Percentiles rank a stretch among this genome's conserved stretches.
phyloP scores from a whole-genome alignment of 305 asterid genomes.

The Stenogyne calaminthoides region DNA sequence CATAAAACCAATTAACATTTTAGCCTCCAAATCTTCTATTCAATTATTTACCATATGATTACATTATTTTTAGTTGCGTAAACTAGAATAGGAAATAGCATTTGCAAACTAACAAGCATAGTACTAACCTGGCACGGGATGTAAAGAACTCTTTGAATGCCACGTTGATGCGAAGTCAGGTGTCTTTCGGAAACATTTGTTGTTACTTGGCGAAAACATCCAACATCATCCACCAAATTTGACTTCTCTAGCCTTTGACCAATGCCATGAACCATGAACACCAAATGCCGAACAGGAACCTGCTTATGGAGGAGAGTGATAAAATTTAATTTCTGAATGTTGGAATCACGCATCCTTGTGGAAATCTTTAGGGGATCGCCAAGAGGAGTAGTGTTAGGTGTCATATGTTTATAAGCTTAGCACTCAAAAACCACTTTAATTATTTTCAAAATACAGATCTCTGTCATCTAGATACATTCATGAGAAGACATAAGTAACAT shows the following conservation, averaged over 20 bases:
- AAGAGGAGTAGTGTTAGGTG: not conserved
- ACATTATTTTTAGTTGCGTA: not conserved
- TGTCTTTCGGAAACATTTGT: conserved; percentile 81
- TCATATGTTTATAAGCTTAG: not conserved
- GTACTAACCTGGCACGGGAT: conserved; percentile 90
- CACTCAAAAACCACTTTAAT: not conserved
- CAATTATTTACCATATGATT: not conserved
- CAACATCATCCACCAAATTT: conserved; percentile 97
- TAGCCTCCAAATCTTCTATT: not conserved
- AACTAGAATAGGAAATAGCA: not conserved
- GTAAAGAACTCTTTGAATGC: conserved; percentile 85
- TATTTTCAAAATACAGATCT: not conserved
- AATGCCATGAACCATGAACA: conserved; percentile 98
- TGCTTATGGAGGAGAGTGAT: conserved; percentile 34
- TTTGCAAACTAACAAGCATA: conserved; percentile 13
- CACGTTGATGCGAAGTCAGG: conserved; percentile 84
- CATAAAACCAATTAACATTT: not conserved
- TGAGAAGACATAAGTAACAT: conserved; percentile 5
- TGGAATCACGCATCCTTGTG: conserved; percentile 6
- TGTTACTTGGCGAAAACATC: conserved; percentile 74
- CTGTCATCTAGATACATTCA: not conserved
- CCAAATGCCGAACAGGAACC: conserved; percentile 97
- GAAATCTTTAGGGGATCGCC: conserved; percentile 16
- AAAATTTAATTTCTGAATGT: not conserved
- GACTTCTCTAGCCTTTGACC: conserved; percentile 99